Base-by-base conservation (phyloP, 345 rosid species). In the Dimocarpus longan region DNA sequence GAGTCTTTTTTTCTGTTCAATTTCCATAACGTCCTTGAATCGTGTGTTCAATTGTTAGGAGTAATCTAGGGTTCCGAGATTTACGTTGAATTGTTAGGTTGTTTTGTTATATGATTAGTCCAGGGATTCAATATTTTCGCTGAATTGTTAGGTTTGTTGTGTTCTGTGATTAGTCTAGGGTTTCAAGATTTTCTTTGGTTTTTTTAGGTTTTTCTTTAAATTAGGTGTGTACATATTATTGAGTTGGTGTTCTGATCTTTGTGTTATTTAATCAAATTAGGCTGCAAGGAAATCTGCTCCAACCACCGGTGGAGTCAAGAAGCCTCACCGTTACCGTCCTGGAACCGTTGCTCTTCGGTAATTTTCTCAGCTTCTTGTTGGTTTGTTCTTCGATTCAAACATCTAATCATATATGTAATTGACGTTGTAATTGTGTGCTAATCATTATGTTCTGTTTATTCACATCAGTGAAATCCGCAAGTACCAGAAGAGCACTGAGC, bases 201-300 rank as follows among this genome's bases (percentile, higher is more conserved):
- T 18, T 16, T 26, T 4, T 8, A 52, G 57, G 15, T 11, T 52
- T 52, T 60, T 4, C 24, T 60, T n/a, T n/a, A 8, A 60, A n/a
- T 54, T 54, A 50, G 56, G 59, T 8, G 59, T 54, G 15, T 50
- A 16, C n/a, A 26, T 5, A 13, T 50, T 4, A n/a, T 7, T 5
- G 26, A 19, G 15, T 22, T 5, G 15, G 0, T 59, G 13, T 18
- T 54, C 24, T 24, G 42, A 11, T 44, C 16, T 7, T 56, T n/a
- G 70, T 40, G 6, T 10, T 8, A 59, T 64, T 76, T 65, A 2
- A 7, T 50, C 10, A 24, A 21, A 16, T 67, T 12, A 92, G 94
- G 93, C 93, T 12, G 94, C 93, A n/a, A 87, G 93, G 81, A 92
- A 92, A 78, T 92, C 94, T 15, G 93, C 91, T 0, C 91, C 96